These are phyloP conservation scores for Pleurotus salmoneostramineus DNA, from an alignment of 768 basidiomycete species.

Conservation along the genomic window DNA sequence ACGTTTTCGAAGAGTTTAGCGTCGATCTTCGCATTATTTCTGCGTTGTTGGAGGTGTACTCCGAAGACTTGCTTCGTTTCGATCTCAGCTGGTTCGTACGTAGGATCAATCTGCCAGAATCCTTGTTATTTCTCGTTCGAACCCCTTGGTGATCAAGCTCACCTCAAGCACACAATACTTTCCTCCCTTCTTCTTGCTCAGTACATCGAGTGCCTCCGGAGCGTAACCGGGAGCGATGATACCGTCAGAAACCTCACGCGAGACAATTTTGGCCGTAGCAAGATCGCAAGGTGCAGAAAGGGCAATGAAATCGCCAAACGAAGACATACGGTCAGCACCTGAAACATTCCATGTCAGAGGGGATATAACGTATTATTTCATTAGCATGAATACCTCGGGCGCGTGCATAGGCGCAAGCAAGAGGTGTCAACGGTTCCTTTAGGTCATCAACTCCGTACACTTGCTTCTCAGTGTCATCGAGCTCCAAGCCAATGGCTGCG, in stretches of 20 bases:
- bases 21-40: conserved; percentile 90
- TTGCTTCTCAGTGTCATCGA: conserved; percentile 82
- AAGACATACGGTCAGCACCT: conserved; percentile 99
- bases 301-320: conserved; percentile 98
- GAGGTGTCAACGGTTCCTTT: conserved; percentile 81
- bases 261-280: conserved; percentile 94
- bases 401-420: conserved; percentile 92
- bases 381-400: conserved; percentile 62
- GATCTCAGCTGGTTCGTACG: conserved; percentile 69
- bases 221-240: conserved; percentile 96
- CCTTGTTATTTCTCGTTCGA: neutral
- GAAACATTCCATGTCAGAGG: neutral
- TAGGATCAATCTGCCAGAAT: conserved; percentile 73
- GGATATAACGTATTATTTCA: no score
- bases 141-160: conserved; percentile 6
- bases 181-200: conserved; percentile 95
- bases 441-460: conserved; percentile 97
- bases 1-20: conserved; percentile 78
- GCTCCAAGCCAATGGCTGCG: conserved; percentile 84
- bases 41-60: conserved; percentile 80
- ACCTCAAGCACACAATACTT: conserved; percentile 98
- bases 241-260: conserved; percentile 98
- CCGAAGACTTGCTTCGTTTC: conserved; percentile 98
- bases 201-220: conserved; percentile 80
- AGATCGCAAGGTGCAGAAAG: conserved; percentile 91